Percentiles rank a stretch among this genome's conserved stretches.
These are phyloP conservation scores for Huntiella bhutanensis DNA, from an alignment of 2,329 filamentous ascomycete species.

Conservation along the genomic window DNA sequence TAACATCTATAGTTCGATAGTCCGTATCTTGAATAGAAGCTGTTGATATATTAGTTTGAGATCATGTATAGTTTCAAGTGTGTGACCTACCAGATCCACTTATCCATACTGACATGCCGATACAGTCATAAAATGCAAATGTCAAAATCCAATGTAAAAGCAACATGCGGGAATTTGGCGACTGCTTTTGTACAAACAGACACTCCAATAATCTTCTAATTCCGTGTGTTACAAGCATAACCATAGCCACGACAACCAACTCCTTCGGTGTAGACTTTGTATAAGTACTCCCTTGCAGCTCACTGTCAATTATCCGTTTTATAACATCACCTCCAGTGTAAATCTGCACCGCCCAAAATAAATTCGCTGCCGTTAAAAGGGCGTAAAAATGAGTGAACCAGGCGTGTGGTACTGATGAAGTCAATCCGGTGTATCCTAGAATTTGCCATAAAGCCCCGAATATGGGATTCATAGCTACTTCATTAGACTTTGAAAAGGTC, in stretches of 20 bases:
- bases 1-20: neutral
- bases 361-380: constrained; percentile 46
- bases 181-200: constrained; percentile 42
- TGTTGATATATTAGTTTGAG: constrained; percentile 12
- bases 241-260: constrained; percentile 48
- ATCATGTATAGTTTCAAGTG: neutral
- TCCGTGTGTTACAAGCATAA: constrained; percentile 59
- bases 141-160: constrained; percentile 67
- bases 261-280: constrained; percentile 32
- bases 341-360: constrained; percentile 57
- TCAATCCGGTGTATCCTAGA: constrained; percentile 14
- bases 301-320: constrained; percentile 24
- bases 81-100: constrained; percentile 49
- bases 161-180: constrained; percentile 59
- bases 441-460: constrained; percentile 1
- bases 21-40: constrained; percentile 17
- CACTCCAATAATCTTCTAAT: constrained; percentile 60
- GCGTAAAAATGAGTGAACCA: constrained; percentile 87
- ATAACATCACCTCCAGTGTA: constrained; percentile 34
- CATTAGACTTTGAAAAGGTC: neutral
- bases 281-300: constrained; percentile 13
- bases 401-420: constrained; percentile 54
- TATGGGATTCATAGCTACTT: neutral
- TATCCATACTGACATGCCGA: constrained; percentile 64
- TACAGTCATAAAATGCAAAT: constrained; percentile 54